Base-by-base conservation (phyloP, 2,329 filamentous ascomycete species). In the Lasiodiplodia sp. region DNA sequence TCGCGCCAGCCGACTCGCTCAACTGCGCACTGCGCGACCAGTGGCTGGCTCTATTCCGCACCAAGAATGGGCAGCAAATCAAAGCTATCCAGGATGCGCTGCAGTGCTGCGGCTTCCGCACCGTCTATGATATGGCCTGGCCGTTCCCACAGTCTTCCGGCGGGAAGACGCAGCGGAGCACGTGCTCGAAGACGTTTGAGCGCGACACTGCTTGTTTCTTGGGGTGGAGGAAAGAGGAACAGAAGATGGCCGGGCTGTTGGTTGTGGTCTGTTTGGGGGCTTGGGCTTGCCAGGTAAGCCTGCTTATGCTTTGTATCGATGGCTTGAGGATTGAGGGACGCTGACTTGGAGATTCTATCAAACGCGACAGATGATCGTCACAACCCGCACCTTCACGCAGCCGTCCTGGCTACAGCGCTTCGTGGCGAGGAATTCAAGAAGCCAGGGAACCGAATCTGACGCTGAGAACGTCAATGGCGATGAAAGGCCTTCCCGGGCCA, bases 91-190 rank as follows among this genome's bases (percentile, higher is more conserved):
- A 92, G 73, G 87, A 92, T 72, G 75, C 82, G 0, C 82, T 91
- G 21, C 72, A 83, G n/a, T 92, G 90, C 78, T 92, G 90, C 71
- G 90, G 90, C 0, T 81, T 91, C 56, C 83, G 82, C 68, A 82
- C 79, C 3, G 74, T 86, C 34, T 76, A 74, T 53, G 88, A 92
- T 72, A 85, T 84, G 68, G 84, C 85, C 0, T 91, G 84, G 79
- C 90, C 89, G 0, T 90, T 89, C 67, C 79, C 80, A 66, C 23
- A 10, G 14, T 6, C 23, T 2, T 5, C 21, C 4, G 58, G 40
- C 8, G 31, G 73, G 56, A 66, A 73, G 68, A n/a, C 71, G 25
- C 68, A 70, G 58, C 38, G 55, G 52, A 72, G 76, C 47, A 73
- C 74, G 31, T 89, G 88, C 73, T 69, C 75, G 0, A 73, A 80